Base-by-base conservation (phyloP, 2,329 filamentous ascomycete species). In the Fusarium cicatricum region DNA sequence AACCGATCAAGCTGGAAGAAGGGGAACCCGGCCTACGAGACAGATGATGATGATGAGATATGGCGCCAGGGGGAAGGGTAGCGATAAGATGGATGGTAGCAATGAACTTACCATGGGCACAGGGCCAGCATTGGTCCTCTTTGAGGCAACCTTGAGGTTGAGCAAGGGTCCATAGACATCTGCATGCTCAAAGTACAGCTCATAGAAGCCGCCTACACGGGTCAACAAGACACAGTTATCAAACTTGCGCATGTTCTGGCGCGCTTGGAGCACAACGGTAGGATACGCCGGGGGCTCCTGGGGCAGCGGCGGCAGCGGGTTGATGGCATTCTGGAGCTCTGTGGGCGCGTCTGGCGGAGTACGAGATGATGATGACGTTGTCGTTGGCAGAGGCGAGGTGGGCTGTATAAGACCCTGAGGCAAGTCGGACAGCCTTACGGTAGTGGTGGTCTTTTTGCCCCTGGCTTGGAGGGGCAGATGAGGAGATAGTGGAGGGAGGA, bases 141-240 rank as follows among this genome's bases (percentile, higher is more conserved):
- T 95, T 50, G 84, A 84, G 3, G 90, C 88, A 49, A 96, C 87
- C 74, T 97, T 98, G 70, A 99, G 78, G 68, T 92, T 95, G 61
- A 99, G 81, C 38, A 96, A 79, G 1, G 92, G 90, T 2, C 90
- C 94, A 72, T 90, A 90, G 70, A 97, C 88, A 54, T 96, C 90
- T 11, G 96, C 95, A 72, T 99, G 93, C 68, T 96, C 90, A 74
- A 98, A 96, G 77, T 99, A 99, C 54, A 99, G 80, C 84, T 99
- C 95, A 75, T 98, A 99, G 76, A 99, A 99, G 56, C 93, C 89
- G 51, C 95, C 95, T 23, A 99, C 92, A 52, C 94, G 86, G 4
- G 95, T 99, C 55, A 99, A 78, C 8, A 99, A 75, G 33, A 99
- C 90, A 75, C 94, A 98, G 68, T 96, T 92, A 68, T 88, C 85